Conservation (phyloP, 768 basidiomycete species). For the Infundibulicybe gibba region DNA sequence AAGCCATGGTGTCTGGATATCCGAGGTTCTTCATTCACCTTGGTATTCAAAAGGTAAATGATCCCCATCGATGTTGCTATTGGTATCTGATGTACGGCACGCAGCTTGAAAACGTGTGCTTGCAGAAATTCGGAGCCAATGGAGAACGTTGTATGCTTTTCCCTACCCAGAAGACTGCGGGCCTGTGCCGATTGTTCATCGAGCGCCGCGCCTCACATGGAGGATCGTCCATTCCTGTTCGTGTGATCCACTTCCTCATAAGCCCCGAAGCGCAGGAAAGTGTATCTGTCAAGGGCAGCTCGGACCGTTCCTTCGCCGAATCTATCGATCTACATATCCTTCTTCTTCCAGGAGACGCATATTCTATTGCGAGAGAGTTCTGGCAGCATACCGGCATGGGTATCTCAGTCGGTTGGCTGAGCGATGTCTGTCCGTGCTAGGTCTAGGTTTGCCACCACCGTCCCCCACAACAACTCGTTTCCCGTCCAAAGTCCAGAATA, state of each 20-base stretch:
- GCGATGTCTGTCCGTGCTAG: conserved; percentile 67
- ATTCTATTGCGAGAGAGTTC: conserved; percentile 77
- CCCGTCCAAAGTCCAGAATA: conserved; percentile 45
- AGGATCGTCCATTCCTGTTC: conserved; percentile 41
- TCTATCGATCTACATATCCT: conserved; percentile 76
- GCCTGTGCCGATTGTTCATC: conserved; percentile 74
- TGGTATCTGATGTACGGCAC: conserved; percentile 1
- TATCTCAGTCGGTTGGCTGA: conserved; percentile 85
- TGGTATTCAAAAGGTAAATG: conserved; percentile 72
- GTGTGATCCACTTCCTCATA: conserved; percentile 70
- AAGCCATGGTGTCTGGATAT: conserved; percentile 85
- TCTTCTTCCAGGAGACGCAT: conserved; percentile 63
- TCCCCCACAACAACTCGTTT: conserved; percentile 27
- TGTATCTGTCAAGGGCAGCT: conserved; percentile 18
- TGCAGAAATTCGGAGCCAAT: conserved; percentile 69
- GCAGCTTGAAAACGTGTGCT: conserved; percentile 77
- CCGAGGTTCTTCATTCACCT: conserved; percentile 93
- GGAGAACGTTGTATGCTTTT: conserved; percentile 80
- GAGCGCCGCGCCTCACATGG: conserved; percentile 40
- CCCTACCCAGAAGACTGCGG: conserved; percentile 68
- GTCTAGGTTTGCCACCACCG: conserved; percentile 17
- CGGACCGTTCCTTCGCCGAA: conserved; percentile 12
- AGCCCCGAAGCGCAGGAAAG: conserved; percentile 50
- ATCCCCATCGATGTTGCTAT: not conserved
- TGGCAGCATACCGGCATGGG: conserved; percentile 96